Percentiles rank a stretch among this genome's conserved stretches.
Conservation (phyloP, 306 rosid species). For the Fagus crenata region DNA sequence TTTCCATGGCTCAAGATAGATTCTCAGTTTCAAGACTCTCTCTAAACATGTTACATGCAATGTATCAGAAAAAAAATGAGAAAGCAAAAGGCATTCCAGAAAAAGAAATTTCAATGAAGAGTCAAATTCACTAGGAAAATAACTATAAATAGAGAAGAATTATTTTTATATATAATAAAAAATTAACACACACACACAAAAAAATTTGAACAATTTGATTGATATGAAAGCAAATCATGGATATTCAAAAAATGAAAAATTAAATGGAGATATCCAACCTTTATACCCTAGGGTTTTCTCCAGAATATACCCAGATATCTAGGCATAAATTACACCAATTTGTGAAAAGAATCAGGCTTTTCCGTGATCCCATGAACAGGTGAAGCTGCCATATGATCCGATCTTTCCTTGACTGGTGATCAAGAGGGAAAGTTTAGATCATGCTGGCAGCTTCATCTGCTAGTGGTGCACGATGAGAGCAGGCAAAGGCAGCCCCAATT, state of each 20-base stretch:
- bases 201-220: not conserved
- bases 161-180: not conserved
- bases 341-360: not conserved
- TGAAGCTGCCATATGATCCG: slow-evolving; percentile 81
- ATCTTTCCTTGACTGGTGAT: slow-evolving; percentile 47
- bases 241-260: not conserved
- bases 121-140: not conserved
- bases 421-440: slow-evolving; percentile 64
- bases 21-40: not conserved
- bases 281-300: not conserved
- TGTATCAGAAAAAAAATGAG: not conserved
- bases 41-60: not conserved
- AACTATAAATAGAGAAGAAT: not conserved
- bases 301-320: not conserved
- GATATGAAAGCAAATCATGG: not conserved
- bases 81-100: slow-evolving; percentile 1
- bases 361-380: slow-evolving; percentile 68
- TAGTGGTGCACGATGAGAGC: slow-evolving; percentile 49
- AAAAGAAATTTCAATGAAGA: not conserved
- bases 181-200: not conserved
- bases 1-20: slow-evolving; percentile 3
- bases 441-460: slow-evolving; percentile 86
- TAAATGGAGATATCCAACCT: not conserved
- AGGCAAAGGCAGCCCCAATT: not conserved
- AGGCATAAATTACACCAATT: not conserved